Conservation (phyloP, 2,329 filamentous ascomycete genomes). For the Aspergillus alliaceus region DNA sequence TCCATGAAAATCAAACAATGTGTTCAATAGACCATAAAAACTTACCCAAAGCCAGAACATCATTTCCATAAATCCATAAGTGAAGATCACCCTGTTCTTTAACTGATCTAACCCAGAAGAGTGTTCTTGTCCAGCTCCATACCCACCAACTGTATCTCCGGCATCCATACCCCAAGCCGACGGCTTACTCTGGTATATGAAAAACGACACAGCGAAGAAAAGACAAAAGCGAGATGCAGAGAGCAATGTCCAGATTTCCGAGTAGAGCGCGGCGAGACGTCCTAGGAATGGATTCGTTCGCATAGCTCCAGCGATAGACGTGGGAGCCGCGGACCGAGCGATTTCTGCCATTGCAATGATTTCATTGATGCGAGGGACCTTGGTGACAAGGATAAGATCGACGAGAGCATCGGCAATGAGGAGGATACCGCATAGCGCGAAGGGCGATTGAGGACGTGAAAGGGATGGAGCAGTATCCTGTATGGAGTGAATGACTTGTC, state of each 20-base stretch:
- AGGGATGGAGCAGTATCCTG: conserved; percentile 63
- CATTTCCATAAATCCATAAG: conserved; percentile 81
- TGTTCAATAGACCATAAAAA: too few species aligned
- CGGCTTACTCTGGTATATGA: conserved; percentile 37
- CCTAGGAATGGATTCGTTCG: conserved; percentile 25
- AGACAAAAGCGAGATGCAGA: conserved; percentile 36
- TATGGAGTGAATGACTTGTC: background rate
- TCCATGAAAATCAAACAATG: background rate
- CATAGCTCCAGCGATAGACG: conserved; percentile 14
- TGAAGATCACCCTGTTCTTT: conserved; percentile 82
- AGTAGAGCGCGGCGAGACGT: conserved; percentile 34
- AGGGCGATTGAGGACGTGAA: conserved; percentile 66
- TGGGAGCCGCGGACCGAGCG: conserved; percentile 48
- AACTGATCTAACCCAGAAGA: conserved; percentile 59
- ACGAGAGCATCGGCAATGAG: conserved; percentile 64
- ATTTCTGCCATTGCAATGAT: conserved; percentile 66
- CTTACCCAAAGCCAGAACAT: conserved; percentile 81
- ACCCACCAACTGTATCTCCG: conserved; percentile 16
- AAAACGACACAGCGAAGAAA: conserved; percentile 38
- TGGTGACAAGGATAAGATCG: conserved; percentile 63
- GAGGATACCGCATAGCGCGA: conserved; percentile 67
- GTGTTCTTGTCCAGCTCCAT: conserved; percentile 7
- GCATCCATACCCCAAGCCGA: conserved; percentile 23
- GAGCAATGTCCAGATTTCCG: conserved; percentile 39
- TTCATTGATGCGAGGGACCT: conserved; percentile 64